Percentiles rank a stretch among this genome's conserved stretches.
phyloP scores from a whole-genome alignment of 2,329 filamentous ascomycete genomes.

The Ceratocystis diversiconidia region DNA sequence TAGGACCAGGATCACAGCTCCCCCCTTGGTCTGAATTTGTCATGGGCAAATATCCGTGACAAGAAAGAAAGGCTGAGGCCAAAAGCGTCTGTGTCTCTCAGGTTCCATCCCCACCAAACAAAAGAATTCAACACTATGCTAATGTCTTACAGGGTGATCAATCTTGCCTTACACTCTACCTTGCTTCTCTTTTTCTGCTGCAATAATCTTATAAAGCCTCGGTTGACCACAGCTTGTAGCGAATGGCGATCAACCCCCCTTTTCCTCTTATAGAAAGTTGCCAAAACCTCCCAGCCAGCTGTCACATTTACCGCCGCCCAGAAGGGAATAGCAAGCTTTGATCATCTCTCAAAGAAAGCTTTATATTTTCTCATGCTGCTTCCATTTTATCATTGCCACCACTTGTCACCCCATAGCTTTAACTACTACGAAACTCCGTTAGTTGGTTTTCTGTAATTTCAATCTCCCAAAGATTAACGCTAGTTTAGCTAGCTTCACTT shows the following conservation, averaged over 20 bases:
- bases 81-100: neutral
- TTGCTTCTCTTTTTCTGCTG: neutral
- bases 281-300: neutral
- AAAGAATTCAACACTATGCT: neutral
- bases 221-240: neutral
- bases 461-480: neutral
- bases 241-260: neutral
- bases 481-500: constrained; percentile 7
- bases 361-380: too few species aligned
- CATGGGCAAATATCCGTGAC: neutral
- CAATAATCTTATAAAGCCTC: too few species aligned
- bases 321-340: too few species aligned
- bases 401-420: neutral
- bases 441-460: neutral
- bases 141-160: too few species aligned
- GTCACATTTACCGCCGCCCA: neutral
- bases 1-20: neutral
- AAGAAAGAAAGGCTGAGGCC: neutral
- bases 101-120: too few species aligned
- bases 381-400: too few species aligned
- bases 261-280: neutral
- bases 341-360: too few species aligned
- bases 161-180: too few species aligned
- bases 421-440: neutral
- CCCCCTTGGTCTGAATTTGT: neutral